Conservation (phyloP, 345 rosid genomes). For the Syzygium aromaticum region DNA sequence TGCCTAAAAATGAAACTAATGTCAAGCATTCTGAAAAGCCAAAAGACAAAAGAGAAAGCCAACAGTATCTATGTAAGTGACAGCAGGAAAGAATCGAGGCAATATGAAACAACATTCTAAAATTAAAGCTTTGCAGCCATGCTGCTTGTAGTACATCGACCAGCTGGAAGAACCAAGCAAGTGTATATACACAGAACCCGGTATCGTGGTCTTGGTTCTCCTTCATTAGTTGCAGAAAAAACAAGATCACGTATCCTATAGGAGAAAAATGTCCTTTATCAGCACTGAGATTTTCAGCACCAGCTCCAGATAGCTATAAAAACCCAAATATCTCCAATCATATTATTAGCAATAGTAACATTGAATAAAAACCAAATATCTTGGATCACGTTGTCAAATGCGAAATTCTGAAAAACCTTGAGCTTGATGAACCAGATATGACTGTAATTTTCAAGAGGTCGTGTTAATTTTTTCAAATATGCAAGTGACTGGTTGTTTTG, state of each 20-base stretch:
- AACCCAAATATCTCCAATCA: not conserved
- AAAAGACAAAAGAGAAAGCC: not conserved
- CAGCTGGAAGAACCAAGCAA: not conserved
- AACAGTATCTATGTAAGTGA: not conserved
- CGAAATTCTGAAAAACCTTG: not conserved
- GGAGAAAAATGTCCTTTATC: not conserved
- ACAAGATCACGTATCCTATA: not conserved
- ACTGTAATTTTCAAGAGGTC: not conserved
- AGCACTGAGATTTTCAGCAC: not conserved
- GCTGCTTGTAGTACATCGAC: not conserved
- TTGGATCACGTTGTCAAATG: not conserved
- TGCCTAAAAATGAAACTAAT: constrained; percentile 35
- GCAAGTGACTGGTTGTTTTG: not conserved
- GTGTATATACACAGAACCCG: not conserved
- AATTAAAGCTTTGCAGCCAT: not conserved
- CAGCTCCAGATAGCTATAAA: not conserved
- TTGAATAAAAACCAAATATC: not conserved
- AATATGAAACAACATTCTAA: not conserved
- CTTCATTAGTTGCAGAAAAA: not conserved
- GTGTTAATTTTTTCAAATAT: not conserved
- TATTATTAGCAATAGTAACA: not conserved
- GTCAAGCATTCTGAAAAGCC: not conserved
- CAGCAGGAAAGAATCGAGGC: not conserved
- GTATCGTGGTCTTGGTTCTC: not conserved
- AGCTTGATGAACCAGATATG: not conserved